Percentiles rank a stretch among this genome's conserved stretches.
Evolutionary conservation across 2,329 filamentous ascomycete species (phyloP).

Genomic region (Phyllosticta capitalensis): DNA sequence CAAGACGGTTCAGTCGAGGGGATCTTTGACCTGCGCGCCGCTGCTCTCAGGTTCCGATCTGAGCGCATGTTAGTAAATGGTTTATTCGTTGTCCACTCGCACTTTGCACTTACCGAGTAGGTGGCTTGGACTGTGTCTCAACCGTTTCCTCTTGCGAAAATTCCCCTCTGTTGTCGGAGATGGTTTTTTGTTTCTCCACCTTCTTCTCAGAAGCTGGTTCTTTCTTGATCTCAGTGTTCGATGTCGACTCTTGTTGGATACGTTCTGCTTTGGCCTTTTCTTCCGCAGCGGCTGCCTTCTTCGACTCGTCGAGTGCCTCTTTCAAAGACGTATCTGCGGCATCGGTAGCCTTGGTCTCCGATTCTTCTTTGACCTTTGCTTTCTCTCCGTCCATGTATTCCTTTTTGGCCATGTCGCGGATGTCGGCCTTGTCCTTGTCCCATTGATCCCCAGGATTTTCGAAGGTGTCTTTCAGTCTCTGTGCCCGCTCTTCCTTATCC

Average conservation of each 20-base stretch:
- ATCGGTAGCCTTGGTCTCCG: neutral
- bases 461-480: conserved; percentile 74
- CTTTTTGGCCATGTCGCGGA: conserved; percentile 57
- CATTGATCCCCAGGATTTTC: conserved; percentile 68
- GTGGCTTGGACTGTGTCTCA: neutral
- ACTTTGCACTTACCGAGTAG: conserved; percentile 4
- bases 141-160: conserved; percentile 4
- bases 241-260: neutral
- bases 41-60: neutral
- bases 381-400: conserved; percentile 39
- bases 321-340: neutral
- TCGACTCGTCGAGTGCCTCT: neutral
- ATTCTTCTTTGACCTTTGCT: conserved; percentile 13
- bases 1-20: conserved; percentile 3
- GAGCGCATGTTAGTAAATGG: neutral
- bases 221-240: neutral
- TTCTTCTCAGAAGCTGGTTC: neutral
- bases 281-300: neutral
- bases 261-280: conserved; percentile 5
- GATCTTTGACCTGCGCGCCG: conserved; percentile 8
- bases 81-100: too few species aligned
- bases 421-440: conserved; percentile 79
- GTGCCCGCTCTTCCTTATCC: conserved; percentile 59
- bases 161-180: neutral
- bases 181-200: neutral